Evolutionary conservation across 1,139 yeast species (phyloP).

Genomic region (Debaryomycetaceae sp.): DNA sequence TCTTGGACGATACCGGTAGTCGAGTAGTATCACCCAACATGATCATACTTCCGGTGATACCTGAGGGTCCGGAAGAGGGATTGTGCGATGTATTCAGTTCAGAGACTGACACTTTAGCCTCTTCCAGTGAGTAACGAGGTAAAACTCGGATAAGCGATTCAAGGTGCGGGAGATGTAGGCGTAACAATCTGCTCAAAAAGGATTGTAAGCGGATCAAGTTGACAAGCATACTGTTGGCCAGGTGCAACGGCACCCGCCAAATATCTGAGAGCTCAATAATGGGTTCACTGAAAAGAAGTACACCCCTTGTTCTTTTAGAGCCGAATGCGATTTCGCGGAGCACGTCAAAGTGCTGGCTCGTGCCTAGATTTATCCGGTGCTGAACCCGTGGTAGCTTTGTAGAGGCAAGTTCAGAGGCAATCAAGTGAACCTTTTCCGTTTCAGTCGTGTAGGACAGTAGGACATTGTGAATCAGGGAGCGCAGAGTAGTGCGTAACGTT

Average conservation of each 20-base stretch:
- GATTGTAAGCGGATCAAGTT: slow-evolving; percentile 25
- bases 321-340: slow-evolving; percentile 17
- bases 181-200: slow-evolving; percentile 17
- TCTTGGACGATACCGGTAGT: slow-evolving; percentile 32
- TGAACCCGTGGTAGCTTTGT: too few species aligned
- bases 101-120: too few species aligned
- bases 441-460: too few species aligned
- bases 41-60: slow-evolving; percentile 10
- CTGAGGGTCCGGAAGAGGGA: too few species aligned
- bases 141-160: slow-evolving; percentile 17
- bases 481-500: too few species aligned
- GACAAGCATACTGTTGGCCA: slow-evolving; percentile 30
- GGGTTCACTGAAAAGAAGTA: slow-evolving; percentile 18
- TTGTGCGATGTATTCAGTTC: too few species aligned
- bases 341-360: slow-evolving; percentile 14
- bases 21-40: slow-evolving; percentile 26
- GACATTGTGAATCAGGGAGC: too few species aligned
- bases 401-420: too few species aligned
- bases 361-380: slow-evolving; percentile 18
- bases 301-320: slow-evolving; percentile 4
- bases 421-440: too few species aligned
- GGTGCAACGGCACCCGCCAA: slow-evolving; percentile 17
- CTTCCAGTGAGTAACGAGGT: too few species aligned
- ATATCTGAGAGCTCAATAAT: slow-evolving; percentile 20
- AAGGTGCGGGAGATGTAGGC: slow-evolving; percentile 23